Evolutionary conservation across 805 yeast genomes (phyloP), one percentile per base, ranked within the genome.

Genomic region (Candida odintsovae): DNA sequence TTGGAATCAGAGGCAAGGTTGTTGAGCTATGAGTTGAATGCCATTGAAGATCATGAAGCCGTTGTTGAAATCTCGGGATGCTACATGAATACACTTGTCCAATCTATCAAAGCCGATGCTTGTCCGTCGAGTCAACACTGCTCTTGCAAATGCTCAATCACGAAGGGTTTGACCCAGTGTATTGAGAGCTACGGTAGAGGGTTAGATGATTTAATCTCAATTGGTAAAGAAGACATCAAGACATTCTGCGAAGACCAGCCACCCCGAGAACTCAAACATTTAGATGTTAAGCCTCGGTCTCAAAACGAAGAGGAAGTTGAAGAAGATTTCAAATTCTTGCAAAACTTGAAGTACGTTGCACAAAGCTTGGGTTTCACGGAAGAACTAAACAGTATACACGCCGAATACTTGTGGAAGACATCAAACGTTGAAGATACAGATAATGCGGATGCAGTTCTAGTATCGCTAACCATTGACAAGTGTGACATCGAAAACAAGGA

Each of bases 401-500:
- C 53, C 1, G 56, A 53, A 11, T 40, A 50, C 15, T 35, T 58
- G 6, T 52, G 52, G 51, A 28, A 44, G 15, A 45, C 45, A 11
- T 41, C 55, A 7, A 36, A 21, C 4, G 31, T 41, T 13, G 48
- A 47, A 5, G 23, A 26, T 2, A 9, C 20, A 1, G 22, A 16
- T 5, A 12, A 18, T 2, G 33, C 31, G 9, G 35, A 38, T 25
- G 41, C 18, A 6, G 25, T 55, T 9, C 13, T 25, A 6, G 43
- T 51, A 1, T 51, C 52, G 5, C 44, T 57, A 6, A 41, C 50
- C 13, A 23, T 56, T 21, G 61, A 58, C 25, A 51, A 48, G 29
- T 58, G 63, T 43, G 59, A 53, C 18, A 25, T 58, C 29, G 46
- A 31, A 2, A 35, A 42, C 3, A 39, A 35, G 7, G 60, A 53